A percentile compares a stretch with the other conserved stretches of the same genome.
Conservation (phyloP, 768 basidiomycete species). For the Leccinum ochraceum region DNA sequence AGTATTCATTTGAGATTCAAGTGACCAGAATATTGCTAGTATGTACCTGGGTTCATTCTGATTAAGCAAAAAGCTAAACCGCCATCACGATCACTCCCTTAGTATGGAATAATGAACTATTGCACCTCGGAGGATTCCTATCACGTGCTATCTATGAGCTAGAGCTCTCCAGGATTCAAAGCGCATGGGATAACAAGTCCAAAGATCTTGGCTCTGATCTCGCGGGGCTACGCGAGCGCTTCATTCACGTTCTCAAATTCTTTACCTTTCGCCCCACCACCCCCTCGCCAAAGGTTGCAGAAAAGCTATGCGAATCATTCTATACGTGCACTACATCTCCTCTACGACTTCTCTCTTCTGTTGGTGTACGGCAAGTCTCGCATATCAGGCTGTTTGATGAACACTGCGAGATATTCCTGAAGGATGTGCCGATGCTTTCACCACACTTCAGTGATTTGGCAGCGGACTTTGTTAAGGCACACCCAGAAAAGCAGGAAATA, state of each 20-base stretch:
- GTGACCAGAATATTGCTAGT: background rate
- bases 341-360: background rate
- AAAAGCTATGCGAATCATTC: constrained; percentile 71
- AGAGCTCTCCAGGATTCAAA: background rate
- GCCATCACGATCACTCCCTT: background rate
- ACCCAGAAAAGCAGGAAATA: constrained; percentile 4
- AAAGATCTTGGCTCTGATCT: background rate
- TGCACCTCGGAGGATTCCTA: background rate
- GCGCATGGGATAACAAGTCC: background rate
- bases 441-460: constrained; percentile 53
- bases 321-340: constrained; percentile 54
- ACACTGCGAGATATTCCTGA: constrained; percentile 38
- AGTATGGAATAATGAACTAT: background rate
- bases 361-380: constrained; percentile 56
- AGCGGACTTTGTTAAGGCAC: constrained; percentile 42
- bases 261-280: constrained; percentile 39
- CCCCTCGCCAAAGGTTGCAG: constrained; percentile 68
- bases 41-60: background rate
- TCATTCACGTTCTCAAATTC: constrained; percentile 12
- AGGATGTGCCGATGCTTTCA: constrained; percentile 70
- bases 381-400: constrained; percentile 41
- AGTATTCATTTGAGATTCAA: background rate
- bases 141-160: background rate
- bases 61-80: background rate
- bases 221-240: background rate